Conservation (phyloP, 371 early-diverging fungal genomes). For the Rhizopus delemar region DNA sequence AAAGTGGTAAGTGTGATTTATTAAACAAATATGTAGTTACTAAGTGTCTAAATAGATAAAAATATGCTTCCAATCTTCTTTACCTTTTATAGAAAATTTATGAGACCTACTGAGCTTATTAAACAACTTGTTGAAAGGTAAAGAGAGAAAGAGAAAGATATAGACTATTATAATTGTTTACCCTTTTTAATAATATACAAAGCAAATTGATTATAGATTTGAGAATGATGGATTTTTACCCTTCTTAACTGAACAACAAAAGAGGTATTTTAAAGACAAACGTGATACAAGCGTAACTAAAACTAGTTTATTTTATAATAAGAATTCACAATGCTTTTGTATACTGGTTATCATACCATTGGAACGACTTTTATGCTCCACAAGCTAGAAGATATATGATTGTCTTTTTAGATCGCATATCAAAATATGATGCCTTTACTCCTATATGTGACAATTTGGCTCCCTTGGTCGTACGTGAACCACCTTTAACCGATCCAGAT, state of each 20-base stretch:
- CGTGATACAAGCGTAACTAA: conserved; percentile 9
- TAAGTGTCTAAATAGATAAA: conserved; percentile 28
- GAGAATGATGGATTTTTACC: conserved; percentile 33
- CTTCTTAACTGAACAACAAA: conserved; percentile 41
- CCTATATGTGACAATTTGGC: conserved; percentile 46
- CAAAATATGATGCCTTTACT: conserved; percentile 36
- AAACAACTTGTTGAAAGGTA: conserved; percentile 50
- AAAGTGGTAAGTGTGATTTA: conserved; percentile 27
- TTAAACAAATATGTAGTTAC: not conserved
- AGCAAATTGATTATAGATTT: conserved; percentile 25
- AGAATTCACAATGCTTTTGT: conserved; percentile 51
- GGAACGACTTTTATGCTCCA: conserved; percentile 55
- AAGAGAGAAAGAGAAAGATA: conserved; percentile 1
- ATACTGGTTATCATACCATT: conserved; percentile 54
- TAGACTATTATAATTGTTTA: not conserved
- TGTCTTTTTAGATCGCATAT: conserved; percentile 44
- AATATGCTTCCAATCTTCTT: conserved; percentile 50
- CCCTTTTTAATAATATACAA: conserved; percentile 5
- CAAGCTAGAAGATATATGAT: conserved; percentile 52
- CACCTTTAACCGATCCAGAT: conserved; percentile 47
- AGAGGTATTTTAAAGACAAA: conserved; percentile 18
- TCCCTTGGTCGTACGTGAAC: conserved; percentile 44
- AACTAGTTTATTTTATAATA: conserved; percentile 22
- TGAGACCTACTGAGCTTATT: conserved; percentile 56
- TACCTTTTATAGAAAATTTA: conserved; percentile 57